These are phyloP conservation scores for Grifola frondosa DNA, from an alignment of 1,284 basidiomycete species.

Conservation along the genomic window DNA sequence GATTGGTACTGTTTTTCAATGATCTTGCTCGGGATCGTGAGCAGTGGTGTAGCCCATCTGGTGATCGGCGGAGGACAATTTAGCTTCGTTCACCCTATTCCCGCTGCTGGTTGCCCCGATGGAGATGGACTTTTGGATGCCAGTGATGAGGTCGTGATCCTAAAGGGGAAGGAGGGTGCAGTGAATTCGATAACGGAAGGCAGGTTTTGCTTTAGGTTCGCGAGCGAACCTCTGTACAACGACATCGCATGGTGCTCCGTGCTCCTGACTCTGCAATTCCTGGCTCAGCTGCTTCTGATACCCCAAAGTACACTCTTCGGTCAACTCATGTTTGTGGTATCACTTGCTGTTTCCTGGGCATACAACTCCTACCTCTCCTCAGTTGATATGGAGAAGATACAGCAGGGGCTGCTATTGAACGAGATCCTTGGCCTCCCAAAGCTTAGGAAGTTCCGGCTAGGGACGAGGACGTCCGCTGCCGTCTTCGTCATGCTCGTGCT, in stretches of 20 bases:
- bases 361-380: conserved; percentile 17
- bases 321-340: conserved; percentile 17
- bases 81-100: conserved; percentile 8
- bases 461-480: not conserved
- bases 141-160: conserved; percentile 6
- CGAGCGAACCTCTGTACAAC: conserved; percentile 9
- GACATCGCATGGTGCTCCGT: conserved; percentile 12
- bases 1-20: conserved; percentile 12
- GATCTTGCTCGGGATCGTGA: conserved; percentile 18
- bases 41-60: conserved; percentile 9
- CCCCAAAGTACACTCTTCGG: conserved; percentile 16
- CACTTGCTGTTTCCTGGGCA: conserved; percentile 16
- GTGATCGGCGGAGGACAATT: conserved; percentile 10
- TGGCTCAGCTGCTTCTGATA: conserved; percentile 17
- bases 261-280: conserved; percentile 16
- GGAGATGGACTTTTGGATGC: conserved; percentile 10
- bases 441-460: too few species aligned
- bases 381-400: conserved; percentile 12
- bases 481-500: not conserved
- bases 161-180: conserved; percentile 9
- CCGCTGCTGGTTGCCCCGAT: conserved; percentile 6
- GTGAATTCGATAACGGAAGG: conserved; percentile 13
- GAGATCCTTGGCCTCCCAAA: too few species aligned
- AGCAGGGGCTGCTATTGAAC: conserved; percentile 1
- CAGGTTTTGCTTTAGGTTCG: conserved; percentile 9